phyloP scores from a whole-genome alignment of 2,329 filamentous ascomycete genomes.

The Pseudogymnoascus sp. region DNA sequence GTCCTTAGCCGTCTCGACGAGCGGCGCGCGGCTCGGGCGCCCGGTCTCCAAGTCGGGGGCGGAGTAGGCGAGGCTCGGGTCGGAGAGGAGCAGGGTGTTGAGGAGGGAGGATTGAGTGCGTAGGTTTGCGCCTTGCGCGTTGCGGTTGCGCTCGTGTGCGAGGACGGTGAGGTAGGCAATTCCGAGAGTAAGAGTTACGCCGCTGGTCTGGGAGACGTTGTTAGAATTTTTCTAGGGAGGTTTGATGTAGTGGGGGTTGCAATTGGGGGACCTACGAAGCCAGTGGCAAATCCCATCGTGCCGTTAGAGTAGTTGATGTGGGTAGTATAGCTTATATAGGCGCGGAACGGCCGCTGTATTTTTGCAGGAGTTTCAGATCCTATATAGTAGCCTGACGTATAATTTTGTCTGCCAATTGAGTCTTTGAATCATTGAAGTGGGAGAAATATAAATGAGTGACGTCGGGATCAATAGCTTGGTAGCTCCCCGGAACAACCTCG shows the following conservation, averaged over 20 bases:
- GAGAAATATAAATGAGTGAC: not conserved
- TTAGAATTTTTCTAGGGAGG: slow-evolving; percentile 14
- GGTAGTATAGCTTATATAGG: not conserved
- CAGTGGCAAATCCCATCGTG: slow-evolving; percentile 65
- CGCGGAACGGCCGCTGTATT: not conserved
- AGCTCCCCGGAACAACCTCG: slow-evolving; percentile 12
- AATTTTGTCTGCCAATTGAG: not conserved
- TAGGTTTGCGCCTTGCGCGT: slow-evolving; percentile 49
- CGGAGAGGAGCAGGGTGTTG: slow-evolving; percentile 39
- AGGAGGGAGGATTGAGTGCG: slow-evolving; percentile 52
- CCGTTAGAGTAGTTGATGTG: not conserved
- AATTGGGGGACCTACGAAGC: slow-evolving; percentile 54
- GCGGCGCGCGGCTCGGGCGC: slow-evolving; percentile 45
- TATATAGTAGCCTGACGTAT: not conserved
- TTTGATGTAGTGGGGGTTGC: not conserved
- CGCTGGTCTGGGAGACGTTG: slow-evolving; percentile 53
- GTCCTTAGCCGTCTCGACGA: slow-evolving; percentile 65
- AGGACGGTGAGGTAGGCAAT: slow-evolving; percentile 66
- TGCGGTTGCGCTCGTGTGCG: slow-evolving; percentile 62
- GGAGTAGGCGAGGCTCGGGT: slow-evolving; percentile 34
- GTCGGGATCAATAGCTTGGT: slow-evolving; percentile 1
- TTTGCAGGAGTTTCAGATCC: not conserved
- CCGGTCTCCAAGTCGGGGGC: slow-evolving; percentile 43
- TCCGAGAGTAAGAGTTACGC: slow-evolving; percentile 68
- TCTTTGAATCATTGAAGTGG: not conserved